These are phyloP conservation scores for Epipyxis sp. DNA, from an alignment of 108 stramenopile species.

Conservation along the genomic window DNA sequence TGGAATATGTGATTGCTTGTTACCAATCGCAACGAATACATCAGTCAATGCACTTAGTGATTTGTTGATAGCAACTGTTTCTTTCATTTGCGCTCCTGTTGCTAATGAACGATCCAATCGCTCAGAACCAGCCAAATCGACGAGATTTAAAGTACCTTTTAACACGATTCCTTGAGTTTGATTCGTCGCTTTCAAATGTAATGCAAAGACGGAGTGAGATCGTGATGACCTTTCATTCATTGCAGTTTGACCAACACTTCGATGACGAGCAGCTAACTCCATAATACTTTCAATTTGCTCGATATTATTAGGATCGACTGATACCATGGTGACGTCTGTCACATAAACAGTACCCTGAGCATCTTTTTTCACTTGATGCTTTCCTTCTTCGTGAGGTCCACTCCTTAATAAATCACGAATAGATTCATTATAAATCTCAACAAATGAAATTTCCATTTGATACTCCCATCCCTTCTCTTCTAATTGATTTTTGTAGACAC, in stretches of 20 bases:
- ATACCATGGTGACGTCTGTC: constrained; percentile 73
- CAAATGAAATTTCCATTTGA: constrained; percentile 81
- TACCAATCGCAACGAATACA: constrained; percentile 24
- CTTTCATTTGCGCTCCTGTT: constrained; percentile 72
- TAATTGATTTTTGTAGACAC: constrained; percentile 57
- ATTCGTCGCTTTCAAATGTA: constrained; percentile 84
- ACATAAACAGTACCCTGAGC: constrained; percentile 61
- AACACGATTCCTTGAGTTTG: constrained; percentile 76
- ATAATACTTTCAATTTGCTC: constrained; percentile 62
- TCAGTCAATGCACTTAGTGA: constrained; percentile 14
- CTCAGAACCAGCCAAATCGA: constrained; percentile 97
- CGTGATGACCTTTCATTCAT: constrained; percentile 97
- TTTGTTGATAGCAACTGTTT: constrained; percentile 91
- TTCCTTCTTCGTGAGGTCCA: neutral
- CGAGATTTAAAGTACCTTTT: constrained; percentile 88
- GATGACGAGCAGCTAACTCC: constrained; percentile 74
- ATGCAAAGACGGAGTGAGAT: constrained; percentile 96
- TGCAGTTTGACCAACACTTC: constrained; percentile 90
- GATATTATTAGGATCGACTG: constrained; percentile 42
- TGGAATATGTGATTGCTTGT: constrained; percentile 25
- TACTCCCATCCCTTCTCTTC: constrained; percentile 88
- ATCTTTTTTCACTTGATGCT: constrained; percentile 47
- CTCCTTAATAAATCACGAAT: constrained; percentile 80
- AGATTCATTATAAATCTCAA: constrained; percentile 99
- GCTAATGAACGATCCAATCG: constrained; percentile 88